A percentile compares a stretch with the other conserved stretches of the same genome.
Conservation (phyloP, 257 asterid species). For the Datura wrightii region DNA sequence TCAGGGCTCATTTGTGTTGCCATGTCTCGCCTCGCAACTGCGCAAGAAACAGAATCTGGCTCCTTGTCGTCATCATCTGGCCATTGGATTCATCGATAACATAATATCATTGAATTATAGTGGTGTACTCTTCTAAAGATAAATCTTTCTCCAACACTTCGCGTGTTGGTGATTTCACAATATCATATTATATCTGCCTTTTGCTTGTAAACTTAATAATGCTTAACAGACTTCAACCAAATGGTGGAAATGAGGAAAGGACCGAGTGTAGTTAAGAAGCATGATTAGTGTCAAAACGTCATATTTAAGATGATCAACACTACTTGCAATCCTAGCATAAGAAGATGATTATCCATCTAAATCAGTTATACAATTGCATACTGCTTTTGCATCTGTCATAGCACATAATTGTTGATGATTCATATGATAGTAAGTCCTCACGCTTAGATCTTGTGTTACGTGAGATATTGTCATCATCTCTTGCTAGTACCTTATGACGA, state of each 20-base stretch:
- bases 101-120: neutral
- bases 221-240: neutral
- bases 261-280: neutral
- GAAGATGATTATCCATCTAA: neutral
- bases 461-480: neutral
- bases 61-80: conserved; percentile 55
- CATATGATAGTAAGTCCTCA: neutral
- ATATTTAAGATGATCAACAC: neutral
- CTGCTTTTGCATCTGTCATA: neutral
- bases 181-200: neutral
- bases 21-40: conserved; percentile 70
- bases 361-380: conserved; percentile 1
- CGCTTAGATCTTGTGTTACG: neutral
- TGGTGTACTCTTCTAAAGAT: neutral
- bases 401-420: neutral
- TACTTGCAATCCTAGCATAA: conserved; percentile 25
- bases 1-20: conserved; percentile 96
- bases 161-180: neutral
- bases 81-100: conserved; percentile 31
- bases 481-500: neutral
- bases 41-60: conserved; percentile 46
- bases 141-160: neutral
- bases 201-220: neutral
- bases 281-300: neutral
- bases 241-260: neutral